Conservation (phyloP, 148 eudicot genomes). For the Polygonum maritimum region DNA sequence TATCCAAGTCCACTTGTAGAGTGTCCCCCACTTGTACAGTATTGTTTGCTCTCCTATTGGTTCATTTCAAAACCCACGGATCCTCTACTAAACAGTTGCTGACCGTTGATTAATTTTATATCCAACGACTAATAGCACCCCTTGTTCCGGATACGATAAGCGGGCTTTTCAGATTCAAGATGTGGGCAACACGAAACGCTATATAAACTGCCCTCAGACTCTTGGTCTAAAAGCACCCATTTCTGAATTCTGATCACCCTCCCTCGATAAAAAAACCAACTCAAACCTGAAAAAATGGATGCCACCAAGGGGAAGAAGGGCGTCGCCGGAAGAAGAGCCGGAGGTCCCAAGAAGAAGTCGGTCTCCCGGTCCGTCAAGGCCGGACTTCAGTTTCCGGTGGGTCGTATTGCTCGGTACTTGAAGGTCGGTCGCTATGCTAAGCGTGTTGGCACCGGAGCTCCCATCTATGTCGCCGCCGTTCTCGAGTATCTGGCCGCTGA, state of each 20-base stretch:
- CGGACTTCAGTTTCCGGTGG: not conserved
- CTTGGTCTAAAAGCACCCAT: not conserved
- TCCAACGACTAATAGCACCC: not conserved
- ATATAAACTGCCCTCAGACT: not conserved
- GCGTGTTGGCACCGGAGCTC: not conserved
- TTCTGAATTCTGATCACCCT: not conserved
- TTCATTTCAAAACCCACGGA: not conserved
- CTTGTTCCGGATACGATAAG: not conserved
- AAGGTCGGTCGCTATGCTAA: not conserved
- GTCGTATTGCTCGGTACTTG: not conserved
- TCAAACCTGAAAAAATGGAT: not conserved
- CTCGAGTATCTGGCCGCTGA: not conserved
- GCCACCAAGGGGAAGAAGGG: not conserved
- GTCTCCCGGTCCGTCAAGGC: not conserved
- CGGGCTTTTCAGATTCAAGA: not conserved
- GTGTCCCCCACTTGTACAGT: too few relatives aligned
- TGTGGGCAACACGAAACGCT: not conserved
- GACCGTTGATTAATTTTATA: not conserved
- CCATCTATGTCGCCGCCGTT: not conserved
- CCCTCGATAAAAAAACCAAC: not conserved
- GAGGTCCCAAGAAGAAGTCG: not conserved
- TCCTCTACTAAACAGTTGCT: not conserved
- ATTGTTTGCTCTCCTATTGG: not conserved
- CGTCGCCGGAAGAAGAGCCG: not conserved
- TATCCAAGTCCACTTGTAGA: too few relatives aligned